phyloP scores from a whole-genome alignment of 1,139 yeast species.

The Blastobotrys persicus region DNA sequence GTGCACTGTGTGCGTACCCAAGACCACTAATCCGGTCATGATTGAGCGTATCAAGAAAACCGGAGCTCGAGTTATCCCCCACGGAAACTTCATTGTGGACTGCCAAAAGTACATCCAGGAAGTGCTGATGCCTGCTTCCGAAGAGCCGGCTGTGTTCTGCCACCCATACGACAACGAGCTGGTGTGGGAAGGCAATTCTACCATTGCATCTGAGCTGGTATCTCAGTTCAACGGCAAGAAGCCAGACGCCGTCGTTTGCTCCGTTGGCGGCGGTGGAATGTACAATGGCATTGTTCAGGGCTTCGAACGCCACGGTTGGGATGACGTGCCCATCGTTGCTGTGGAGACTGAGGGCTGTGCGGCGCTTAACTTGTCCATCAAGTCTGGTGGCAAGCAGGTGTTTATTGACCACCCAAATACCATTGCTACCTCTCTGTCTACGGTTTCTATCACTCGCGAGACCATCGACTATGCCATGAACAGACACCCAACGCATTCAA shows the following conservation, averaged over 20 bases:
- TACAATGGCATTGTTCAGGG: constrained; percentile 65
- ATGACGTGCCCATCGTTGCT: constrained; percentile 50
- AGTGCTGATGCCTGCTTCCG: constrained; percentile 34
- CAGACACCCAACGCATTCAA: constrained; percentile 43
- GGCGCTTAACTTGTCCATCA: constrained; percentile 50
- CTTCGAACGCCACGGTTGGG: constrained; percentile 43
- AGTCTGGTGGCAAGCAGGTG: constrained; percentile 40
- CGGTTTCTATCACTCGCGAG: constrained; percentile 53
- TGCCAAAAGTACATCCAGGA: constrained; percentile 55
- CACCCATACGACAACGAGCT: constrained; percentile 66
- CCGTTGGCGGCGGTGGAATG: constrained; percentile 77
- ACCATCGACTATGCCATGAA: constrained; percentile 47
- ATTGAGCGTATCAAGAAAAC: constrained; percentile 44
- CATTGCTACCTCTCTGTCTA: constrained; percentile 62
- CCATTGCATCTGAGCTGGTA: constrained; percentile 57
- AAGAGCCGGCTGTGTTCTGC: constrained; percentile 48
- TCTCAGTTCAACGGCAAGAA: constrained; percentile 41
- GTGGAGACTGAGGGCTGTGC: constrained; percentile 71
- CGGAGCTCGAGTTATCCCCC: constrained; percentile 56
- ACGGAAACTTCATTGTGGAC: constrained; percentile 61
- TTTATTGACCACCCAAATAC: constrained; percentile 49
- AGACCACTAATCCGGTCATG: constrained; percentile 45
- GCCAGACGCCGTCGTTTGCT: constrained; percentile 62
- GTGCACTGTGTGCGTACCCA: constrained; percentile 68
- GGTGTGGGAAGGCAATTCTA: constrained; percentile 72